Evolutionary conservation across 176 grass and related monocot species (phyloP), one percentile per base, ranked within the genome.

Genomic region (Tillandsia fasciculata): DNA sequence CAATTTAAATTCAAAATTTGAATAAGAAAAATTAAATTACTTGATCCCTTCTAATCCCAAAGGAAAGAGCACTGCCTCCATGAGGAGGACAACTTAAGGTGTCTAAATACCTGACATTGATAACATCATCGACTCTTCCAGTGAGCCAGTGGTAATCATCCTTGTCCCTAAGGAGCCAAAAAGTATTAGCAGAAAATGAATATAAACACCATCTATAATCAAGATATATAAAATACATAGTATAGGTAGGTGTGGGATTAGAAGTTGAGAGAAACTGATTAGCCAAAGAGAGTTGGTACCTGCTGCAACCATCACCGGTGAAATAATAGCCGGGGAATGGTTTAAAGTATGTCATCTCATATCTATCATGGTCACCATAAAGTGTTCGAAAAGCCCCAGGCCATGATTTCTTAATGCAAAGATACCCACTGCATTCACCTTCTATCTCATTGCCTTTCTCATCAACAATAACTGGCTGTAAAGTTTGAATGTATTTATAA

Each of bases 381-480:
- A 99, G 86, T 71, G 94, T 88, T 15, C 89, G 81, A 33, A 99
- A 99, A 79, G 94, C 89, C 64, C 94, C 94, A 67, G 94, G 94
- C 94, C 94, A 99, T 12, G 94, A 99, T 12, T 85, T 90, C 57
- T 99, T 99, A 58, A 99, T 86, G 77, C 94, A 99, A 87, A 97
- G 94, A 78, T 99, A 99, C 47, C 94, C 94, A 67, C 75, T 93
- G 84, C 94, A 99, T 83, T 99, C 94, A 76, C 89, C 84, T 75
- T 83, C 84, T 75, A 99, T 78, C 74, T 99, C 94, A 5, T 63
- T 67, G 8, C 94, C 94, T 87, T 99, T 90, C 80, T 99, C 94
- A 8, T 99, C 94, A 76, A 99, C 82, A 68, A 99, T 86, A 15
- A 77, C 94, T 61, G 89, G 84, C 93, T 97, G 89, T 69, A 65